Base-by-base conservation (phyloP, 2,329 filamentous ascomycete species). In the Alternaria sp. region DNA sequence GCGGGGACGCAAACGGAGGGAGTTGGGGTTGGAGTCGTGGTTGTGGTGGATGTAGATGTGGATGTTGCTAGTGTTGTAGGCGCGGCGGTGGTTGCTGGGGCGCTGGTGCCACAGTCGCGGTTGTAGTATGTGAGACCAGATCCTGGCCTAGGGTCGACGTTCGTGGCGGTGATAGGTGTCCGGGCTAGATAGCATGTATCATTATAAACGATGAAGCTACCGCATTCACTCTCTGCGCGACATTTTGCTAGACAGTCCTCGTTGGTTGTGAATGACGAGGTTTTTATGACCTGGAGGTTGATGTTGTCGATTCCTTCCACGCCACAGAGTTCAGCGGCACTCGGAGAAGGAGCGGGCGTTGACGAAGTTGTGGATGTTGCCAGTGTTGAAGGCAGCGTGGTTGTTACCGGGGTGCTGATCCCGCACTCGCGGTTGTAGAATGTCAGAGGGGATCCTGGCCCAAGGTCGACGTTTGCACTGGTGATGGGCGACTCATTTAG, bases 141-240 rank as follows among this genome's bases (percentile, higher is more conserved):
- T 4, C 15, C 15, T 21, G 5, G 12, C 0, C 3, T 8, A 3
- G 25, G n/a, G 3, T 1, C 2, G 7, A 55, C 41, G 5, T 46
- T 45, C 2, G 41, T 4, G 3, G 37, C 30, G 1, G 41, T 55
- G 11, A 45, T n/a, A 0, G 25, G 54, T n/a, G 33, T 0, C 3
- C 6, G 8, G 6, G 25, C 1, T 8, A 46, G 18, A 20, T 55
- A 46, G 25, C 53, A 55, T 14, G 6, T 14, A 1, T 7, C 2
- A 1, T 6, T 4, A 3, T 14, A 33, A 7, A 21, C 2, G 7
- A 55, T 55, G 6, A 45, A 8, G 20, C 53, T 45, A 2, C 7
- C 4, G 23, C 53, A 55, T 15, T 0, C 5, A 9, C 12, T 23
- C n/a, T 55, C n/a, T 4, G 53, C 53, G 5, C 11, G 37, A 26